A percentile compares a stretch with the other conserved stretches of the same genome.
Conservation (phyloP, 805 yeast species). For the Ogataea henricii region DNA sequence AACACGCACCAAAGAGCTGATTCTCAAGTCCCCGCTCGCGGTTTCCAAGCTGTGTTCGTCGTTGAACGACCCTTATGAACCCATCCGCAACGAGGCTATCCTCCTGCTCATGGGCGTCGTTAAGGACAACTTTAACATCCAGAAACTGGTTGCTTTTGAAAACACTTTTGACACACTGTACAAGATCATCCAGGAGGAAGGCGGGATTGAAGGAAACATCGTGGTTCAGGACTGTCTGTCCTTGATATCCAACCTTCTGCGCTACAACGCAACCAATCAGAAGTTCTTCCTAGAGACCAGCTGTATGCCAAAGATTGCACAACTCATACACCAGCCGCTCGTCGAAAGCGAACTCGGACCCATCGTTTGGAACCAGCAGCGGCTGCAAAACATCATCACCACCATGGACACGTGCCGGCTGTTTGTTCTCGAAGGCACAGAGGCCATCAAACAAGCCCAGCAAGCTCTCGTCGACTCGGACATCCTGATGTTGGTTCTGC, state of each 20-base stretch:
- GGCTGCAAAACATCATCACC: conserved; percentile 63
- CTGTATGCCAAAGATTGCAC: conserved; percentile 66
- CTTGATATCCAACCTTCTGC: conserved; percentile 67
- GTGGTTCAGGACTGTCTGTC: conserved; percentile 91
- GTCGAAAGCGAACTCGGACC: conserved; percentile 41
- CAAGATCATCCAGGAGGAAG: conserved; percentile 79
- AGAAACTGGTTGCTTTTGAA: conserved; percentile 92
- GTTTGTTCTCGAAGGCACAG: conserved; percentile 74
- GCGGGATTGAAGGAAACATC: conserved; percentile 84
- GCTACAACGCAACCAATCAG: conserved; percentile 88
- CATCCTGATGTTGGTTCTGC: conserved; percentile 63
- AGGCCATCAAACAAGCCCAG: conserved; percentile 64
- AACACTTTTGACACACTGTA: conserved; percentile 85
- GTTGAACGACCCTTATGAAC: conserved; percentile 71
- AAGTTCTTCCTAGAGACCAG: conserved; percentile 84
- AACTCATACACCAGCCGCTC: conserved; percentile 63
- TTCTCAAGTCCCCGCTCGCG: conserved; percentile 75
- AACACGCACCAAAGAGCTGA: conserved; percentile 66
- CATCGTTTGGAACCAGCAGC: conserved; percentile 77
- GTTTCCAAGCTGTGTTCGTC: conserved; percentile 69
- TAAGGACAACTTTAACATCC: conserved; percentile 80
- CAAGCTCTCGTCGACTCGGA: conserved; percentile 58
- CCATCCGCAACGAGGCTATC: conserved; percentile 85
- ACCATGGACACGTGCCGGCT: conserved; percentile 72
- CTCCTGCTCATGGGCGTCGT: conserved; percentile 81